Conservation (phyloP, 345 rosid species). For the Carallia pectinifolia region DNA sequence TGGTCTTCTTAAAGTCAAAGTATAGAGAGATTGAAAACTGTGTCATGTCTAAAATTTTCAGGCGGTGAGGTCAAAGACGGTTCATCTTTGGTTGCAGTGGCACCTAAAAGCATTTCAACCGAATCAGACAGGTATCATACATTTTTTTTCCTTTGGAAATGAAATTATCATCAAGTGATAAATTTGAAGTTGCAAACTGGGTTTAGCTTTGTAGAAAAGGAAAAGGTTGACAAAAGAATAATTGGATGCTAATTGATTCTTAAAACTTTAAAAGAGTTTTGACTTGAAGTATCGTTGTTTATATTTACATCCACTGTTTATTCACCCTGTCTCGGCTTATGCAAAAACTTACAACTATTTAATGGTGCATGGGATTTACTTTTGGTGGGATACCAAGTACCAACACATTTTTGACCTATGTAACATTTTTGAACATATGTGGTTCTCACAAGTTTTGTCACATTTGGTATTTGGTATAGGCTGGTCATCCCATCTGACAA, state of each 20-base stretch:
- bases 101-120: slow-evolving; percentile 49
- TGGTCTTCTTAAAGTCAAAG: neutral
- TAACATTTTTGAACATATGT: neutral
- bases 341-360: neutral
- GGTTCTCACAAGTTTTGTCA: neutral
- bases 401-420: neutral
- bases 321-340: neutral
- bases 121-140: slow-evolving; percentile 68
- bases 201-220: neutral
- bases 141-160: neutral
- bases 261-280: neutral
- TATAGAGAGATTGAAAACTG: neutral
- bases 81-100: slow-evolving; percentile 47
- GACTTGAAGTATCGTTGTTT: neutral
- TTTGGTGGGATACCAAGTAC: neutral
- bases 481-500: slow-evolving; percentile 51
- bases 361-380: neutral
- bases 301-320: no score
- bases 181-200: neutral
- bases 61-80: slow-evolving; percentile 73
- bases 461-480: slow-evolving; percentile 31
- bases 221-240: neutral
- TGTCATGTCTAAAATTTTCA: slow-evolving; percentile 29
- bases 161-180: neutral
- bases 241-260: neutral